These are phyloP conservation scores for Orbilia blumenaviensis DNA, from an alignment of 2,329 filamentous ascomycete species.

Conservation along the genomic window DNA sequence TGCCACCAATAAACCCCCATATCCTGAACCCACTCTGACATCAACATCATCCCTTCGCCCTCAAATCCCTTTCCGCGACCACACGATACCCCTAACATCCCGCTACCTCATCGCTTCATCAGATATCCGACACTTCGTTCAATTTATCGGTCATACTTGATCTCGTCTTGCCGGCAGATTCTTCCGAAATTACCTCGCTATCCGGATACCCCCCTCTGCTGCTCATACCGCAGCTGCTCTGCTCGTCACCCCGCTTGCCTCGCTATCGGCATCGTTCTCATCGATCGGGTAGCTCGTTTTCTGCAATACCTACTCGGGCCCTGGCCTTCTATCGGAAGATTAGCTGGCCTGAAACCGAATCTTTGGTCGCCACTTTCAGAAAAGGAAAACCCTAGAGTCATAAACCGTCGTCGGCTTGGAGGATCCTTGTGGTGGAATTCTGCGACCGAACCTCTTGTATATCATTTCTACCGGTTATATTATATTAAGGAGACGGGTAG, in stretches of 20 bases:
- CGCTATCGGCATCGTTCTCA: constrained; percentile 15
- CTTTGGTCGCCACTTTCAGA: constrained; percentile 12
- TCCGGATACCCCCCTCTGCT: constrained; percentile 32
- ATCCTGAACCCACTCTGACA: constrained; percentile 34
- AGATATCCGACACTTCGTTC: constrained; percentile 3
- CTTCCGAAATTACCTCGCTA: constrained; percentile 54
- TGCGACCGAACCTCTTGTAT: constrained; percentile 20
- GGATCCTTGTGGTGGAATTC: constrained; percentile 26
- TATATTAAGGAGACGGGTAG: constrained; percentile 21
- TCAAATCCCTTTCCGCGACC: constrained; percentile 30
- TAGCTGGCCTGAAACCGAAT: constrained; percentile 11
- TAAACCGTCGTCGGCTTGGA: constrained; percentile 18
- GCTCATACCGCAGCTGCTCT: constrained; percentile 19
- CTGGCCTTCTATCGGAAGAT: constrained; percentile 18
- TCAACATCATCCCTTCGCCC: constrained; percentile 45
- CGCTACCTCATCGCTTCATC: constrained; percentile 8
- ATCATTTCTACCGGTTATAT: constrained; percentile 18
- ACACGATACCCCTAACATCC: constrained; percentile 4
- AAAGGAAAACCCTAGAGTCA: constrained; percentile 10
- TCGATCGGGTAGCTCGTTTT: constrained; percentile 17
- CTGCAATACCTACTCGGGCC: constrained; percentile 27
- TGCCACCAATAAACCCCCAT: constrained; percentile 36
- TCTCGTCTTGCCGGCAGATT: constrained; percentile 34
- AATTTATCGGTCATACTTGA: constrained; percentile 8
- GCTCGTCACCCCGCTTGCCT: constrained; percentile 34